These are phyloP conservation scores for Solanum neorickii DNA, from an alignment of 257 asterid genomes.

Conservation along the genomic window DNA sequence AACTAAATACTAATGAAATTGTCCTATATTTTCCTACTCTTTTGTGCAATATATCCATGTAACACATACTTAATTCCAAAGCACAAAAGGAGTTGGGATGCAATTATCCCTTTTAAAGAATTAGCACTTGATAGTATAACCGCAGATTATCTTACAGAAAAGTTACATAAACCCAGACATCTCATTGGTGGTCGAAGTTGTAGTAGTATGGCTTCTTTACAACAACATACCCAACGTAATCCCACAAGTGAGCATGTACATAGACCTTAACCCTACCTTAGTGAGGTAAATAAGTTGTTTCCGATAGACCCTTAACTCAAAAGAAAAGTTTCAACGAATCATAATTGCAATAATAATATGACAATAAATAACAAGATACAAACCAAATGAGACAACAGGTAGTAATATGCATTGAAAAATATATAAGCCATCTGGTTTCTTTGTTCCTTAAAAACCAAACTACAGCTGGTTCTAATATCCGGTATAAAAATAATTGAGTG, in stretches of 20 bases:
- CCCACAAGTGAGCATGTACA: neutral
- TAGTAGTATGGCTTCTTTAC: neutral
- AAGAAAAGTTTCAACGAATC: neutral
- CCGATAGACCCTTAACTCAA: neutral
- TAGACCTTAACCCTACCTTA: neutral
- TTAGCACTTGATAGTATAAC: neutral
- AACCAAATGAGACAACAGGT: neutral
- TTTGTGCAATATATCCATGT: neutral
- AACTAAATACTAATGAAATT: neutral
- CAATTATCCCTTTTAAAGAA: neutral
- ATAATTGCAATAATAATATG: neutral
- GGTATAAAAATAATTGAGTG: neutral
- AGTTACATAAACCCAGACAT: neutral
- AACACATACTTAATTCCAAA: neutral
- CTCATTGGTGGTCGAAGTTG: neutral
- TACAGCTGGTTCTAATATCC: neutral
- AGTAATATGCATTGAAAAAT: neutral
- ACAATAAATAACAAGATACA: neutral
- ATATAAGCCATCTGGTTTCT: neutral
- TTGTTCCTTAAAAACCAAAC: neutral
- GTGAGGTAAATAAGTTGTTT: neutral
- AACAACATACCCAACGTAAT: neutral
- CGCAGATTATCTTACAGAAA: neutral
- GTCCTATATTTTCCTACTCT: neutral
- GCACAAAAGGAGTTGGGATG: neutral